Evolutionary conservation across 2,329 filamentous ascomycete genomes (phyloP).

Genomic region (Bipolaris oryzae): DNA sequence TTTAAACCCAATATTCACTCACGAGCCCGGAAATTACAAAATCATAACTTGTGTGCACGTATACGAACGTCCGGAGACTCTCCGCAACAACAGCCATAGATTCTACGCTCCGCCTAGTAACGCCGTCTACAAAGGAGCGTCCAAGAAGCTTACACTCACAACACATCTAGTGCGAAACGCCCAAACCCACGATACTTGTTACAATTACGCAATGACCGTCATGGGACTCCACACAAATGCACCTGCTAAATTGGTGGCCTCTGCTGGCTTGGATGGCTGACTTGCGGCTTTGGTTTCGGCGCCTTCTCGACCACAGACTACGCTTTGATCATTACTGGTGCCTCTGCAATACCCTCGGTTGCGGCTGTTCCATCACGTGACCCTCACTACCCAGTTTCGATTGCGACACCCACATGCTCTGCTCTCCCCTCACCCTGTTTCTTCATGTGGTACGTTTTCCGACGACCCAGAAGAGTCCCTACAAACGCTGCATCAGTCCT

Average conservation of each 20-base stretch:
- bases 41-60: neutral
- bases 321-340: neutral
- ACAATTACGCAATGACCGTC: neutral
- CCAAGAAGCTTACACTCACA: neutral
- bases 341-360: slow-evolving; percentile 8
- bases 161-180: neutral
- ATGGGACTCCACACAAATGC: neutral
- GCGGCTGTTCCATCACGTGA: slow-evolving; percentile 11
- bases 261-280: neutral
- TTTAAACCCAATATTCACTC: neutral
- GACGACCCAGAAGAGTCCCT: neutral
- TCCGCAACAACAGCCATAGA: neutral
- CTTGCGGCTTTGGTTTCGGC: slow-evolving; percentile 1
- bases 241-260: neutral
- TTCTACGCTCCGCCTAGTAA: neutral
- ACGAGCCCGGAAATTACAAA: neutral
- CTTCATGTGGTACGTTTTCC: neutral
- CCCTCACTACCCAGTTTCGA: neutral
- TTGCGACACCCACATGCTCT: no score
- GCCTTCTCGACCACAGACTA: neutral
- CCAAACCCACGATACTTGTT: neutral
- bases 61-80: neutral
- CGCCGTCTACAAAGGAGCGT: neutral
- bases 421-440: neutral
- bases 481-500: neutral